Conservation (phyloP, 225 moss, liverwort and hornwort genomes). For the Physcomitrium patens region DNA sequence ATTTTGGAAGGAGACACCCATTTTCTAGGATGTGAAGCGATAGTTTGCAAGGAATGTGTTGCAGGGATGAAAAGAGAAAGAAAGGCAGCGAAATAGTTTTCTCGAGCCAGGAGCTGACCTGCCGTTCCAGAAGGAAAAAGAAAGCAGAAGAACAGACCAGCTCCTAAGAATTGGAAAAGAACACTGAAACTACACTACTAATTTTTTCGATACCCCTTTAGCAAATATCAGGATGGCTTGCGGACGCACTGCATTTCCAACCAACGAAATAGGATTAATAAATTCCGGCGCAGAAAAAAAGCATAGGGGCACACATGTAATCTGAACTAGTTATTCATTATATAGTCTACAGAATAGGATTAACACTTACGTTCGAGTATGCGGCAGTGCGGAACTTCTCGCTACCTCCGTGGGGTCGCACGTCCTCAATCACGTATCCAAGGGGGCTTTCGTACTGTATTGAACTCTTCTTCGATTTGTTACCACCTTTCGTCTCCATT, state of each 20-base stretch:
- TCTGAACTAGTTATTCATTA: too few relatives aligned
- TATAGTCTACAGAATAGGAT: too few relatives aligned
- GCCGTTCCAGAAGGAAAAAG: background rate
- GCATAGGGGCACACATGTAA: too few relatives aligned
- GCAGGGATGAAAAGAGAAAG: too few relatives aligned
- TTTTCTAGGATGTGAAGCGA: background rate
- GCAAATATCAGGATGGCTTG: slow-evolving; percentile 81
- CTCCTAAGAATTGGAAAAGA: slow-evolving; percentile 8
- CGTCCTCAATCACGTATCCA: slow-evolving; percentile 99
- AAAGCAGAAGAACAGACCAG: slow-evolving; percentile 49
- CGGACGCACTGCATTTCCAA: slow-evolving; percentile 61
- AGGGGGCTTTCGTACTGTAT: slow-evolving; percentile 88
- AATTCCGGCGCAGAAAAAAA: too few relatives aligned
- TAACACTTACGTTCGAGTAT: slow-evolving; percentile 83
- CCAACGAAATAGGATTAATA: too few relatives aligned
- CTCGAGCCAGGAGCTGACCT: slow-evolving; percentile 43
- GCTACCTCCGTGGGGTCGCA: slow-evolving; percentile 94
- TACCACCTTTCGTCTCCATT: slow-evolving; percentile 97
- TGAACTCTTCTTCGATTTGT: slow-evolving; percentile 67
- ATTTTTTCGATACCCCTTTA: background rate
- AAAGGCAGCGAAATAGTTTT: background rate
- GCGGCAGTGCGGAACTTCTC: slow-evolving; percentile 99
- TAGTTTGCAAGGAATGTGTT: too few relatives aligned
- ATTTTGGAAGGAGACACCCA: slow-evolving; percentile 51
- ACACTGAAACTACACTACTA: slow-evolving; percentile 15